phyloP scores from a whole-genome alignment of 805 yeast genomes.

The Ogataea saltuana region DNA sequence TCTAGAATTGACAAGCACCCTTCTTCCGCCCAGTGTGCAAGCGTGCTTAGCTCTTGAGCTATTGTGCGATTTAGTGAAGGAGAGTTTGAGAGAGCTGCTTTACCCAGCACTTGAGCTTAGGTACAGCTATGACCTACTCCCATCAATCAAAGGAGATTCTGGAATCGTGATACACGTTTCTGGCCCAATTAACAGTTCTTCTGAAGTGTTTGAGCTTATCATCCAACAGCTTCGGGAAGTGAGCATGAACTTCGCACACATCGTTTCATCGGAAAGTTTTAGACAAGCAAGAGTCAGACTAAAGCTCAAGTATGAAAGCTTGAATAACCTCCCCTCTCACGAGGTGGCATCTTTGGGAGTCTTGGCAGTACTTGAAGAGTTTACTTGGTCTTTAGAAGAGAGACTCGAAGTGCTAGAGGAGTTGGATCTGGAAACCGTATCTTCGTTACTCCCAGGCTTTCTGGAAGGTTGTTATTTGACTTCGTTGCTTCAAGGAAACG shows the following conservation, averaged over 20 bases:
- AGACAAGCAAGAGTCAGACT: slow-evolving; percentile 49
- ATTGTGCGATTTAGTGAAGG: slow-evolving; percentile 48
- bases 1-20: slow-evolving; percentile 43
- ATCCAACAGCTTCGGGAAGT: slow-evolving; percentile 34
- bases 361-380: slow-evolving; percentile 54
- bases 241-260: slow-evolving; percentile 9
- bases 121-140: slow-evolving; percentile 55
- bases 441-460: slow-evolving; percentile 32
- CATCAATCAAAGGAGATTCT: slow-evolving; percentile 55
- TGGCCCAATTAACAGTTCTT: slow-evolving; percentile 50
- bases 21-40: slow-evolving; percentile 36
- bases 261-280: slow-evolving; percentile 38
- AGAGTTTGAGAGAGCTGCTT: slow-evolving; percentile 40
- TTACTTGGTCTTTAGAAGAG: slow-evolving; percentile 54
- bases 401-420: slow-evolving; percentile 58
- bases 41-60: slow-evolving; percentile 54
- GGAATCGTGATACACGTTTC: slow-evolving; percentile 52
- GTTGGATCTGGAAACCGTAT: slow-evolving; percentile 40
- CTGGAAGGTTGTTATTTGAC: slow-evolving; percentile 36
- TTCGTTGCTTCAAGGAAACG: slow-evolving; percentile 55
- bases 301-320: slow-evolving; percentile 47
- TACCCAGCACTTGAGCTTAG: slow-evolving; percentile 59
- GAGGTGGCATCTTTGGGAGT: slow-evolving; percentile 51
- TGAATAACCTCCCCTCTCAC: slow-evolving; percentile 46
- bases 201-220: slow-evolving; percentile 37